Evolutionary conservation across 2,329 filamentous ascomycete genomes (phyloP).

Genomic region (Ustilaginoidea virens): DNA sequence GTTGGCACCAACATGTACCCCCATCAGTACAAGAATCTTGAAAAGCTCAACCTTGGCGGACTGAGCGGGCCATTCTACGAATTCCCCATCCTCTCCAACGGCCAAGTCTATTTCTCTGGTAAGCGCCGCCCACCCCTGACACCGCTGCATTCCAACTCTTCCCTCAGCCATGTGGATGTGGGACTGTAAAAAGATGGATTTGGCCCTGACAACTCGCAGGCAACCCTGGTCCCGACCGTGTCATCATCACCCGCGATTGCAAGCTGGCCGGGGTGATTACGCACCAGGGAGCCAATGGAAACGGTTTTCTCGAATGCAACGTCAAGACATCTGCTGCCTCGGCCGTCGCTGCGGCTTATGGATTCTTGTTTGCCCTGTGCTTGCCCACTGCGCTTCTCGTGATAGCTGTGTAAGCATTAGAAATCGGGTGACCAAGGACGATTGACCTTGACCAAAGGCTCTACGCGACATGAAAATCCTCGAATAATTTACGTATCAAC

Average conservation of each 20-base stretch:
- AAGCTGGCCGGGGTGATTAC: constrained; percentile 46
- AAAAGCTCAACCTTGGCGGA: constrained; percentile 42
- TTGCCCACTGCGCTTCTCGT: constrained; percentile 1
- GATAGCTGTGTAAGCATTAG: neutral
- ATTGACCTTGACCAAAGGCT: neutral
- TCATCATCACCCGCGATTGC: constrained; percentile 40
- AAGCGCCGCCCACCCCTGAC: constrained; percentile 10
- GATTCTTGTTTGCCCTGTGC: neutral
- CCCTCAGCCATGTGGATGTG: no score
- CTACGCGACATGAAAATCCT: no score
- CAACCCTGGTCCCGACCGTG: constrained; percentile 45
- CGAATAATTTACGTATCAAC: no score
- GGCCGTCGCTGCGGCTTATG: no score
- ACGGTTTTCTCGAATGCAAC: constrained; percentile 4
- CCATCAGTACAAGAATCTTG: constrained; percentile 45
- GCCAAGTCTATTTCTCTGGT: constrained; percentile 39
- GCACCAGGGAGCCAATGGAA: constrained; percentile 19
- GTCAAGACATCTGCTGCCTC: constrained; percentile 1
- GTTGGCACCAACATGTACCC: constrained; percentile 30
- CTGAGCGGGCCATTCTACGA: constrained; percentile 45
- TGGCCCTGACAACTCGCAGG: constrained; percentile 22
- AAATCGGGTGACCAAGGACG: neutral
- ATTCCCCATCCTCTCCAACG: constrained; percentile 39
- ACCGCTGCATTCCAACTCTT: no score
- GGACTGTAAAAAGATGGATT: no score